phyloP scores from a whole-genome alignment of 768 basidiomycete species.

The Neoboletus subvelutipes region DNA sequence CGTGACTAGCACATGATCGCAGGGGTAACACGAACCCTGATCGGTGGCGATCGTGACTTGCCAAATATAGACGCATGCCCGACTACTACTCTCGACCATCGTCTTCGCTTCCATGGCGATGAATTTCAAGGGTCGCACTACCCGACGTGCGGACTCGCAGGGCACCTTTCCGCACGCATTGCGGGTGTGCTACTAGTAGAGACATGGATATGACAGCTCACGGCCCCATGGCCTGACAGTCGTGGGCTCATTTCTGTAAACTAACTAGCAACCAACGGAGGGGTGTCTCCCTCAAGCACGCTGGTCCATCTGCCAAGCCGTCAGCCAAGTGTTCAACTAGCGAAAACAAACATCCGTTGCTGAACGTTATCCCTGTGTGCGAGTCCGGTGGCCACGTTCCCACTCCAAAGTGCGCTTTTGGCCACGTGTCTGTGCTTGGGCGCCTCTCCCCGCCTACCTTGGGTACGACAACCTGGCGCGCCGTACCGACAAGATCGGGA shows the following conservation, averaged over 20 bases:
- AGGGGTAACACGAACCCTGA: conserved; percentile 13
- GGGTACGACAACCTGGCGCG: neutral
- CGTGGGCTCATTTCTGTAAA: neutral
- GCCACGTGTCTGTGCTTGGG: conserved; percentile 7
- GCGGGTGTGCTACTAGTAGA: conserved; percentile 3
- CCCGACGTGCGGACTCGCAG: conserved; percentile 11
- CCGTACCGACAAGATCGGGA: conserved; percentile 17
- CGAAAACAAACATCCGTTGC: neutral
- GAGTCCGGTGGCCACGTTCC: neutral
- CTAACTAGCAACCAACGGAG: conserved; percentile 4
- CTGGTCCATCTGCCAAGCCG: neutral
- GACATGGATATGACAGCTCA: conserved; percentile 9
- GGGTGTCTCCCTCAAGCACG: neutral
- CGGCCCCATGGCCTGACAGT: conserved; percentile 10
- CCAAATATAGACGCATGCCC: conserved; percentile 7
- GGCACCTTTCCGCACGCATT: neutral
- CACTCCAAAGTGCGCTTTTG: neutral
- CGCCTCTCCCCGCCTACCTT: conserved; percentile 4
- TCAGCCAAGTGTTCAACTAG: neutral
- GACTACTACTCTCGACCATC: conserved; percentile 12
- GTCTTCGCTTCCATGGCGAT: conserved; percentile 25
- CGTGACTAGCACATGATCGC: neutral
- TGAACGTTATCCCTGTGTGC: neutral
- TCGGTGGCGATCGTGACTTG: conserved; percentile 21
- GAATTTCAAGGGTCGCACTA: conserved; percentile 17